Base-by-base conservation (phyloP, 805 yeast genomes). In the Scheffersomyces spartinae region DNA sequence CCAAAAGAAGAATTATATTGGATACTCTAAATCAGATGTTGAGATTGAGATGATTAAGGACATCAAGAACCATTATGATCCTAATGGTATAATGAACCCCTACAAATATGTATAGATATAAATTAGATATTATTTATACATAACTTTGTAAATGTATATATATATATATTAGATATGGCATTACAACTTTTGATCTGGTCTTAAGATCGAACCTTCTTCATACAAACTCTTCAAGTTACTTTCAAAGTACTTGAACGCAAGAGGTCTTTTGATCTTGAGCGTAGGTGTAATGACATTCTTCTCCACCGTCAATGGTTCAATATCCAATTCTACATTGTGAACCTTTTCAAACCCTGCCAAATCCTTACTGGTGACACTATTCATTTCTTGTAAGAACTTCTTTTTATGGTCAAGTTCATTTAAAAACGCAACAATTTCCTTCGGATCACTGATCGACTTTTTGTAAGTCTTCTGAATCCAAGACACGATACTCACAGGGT, bases 61-160 rank as follows among this genome's bases (percentile, higher is more conserved):
- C 20, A 54, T 91, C 40, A 91, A 88, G 58, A 40, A 61, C n/a
- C 73, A 70, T 38, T 86, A 72, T 45, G 98, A 91, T 61, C 96
- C 96, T 36, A 79, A 83, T 28, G 80, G 76, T 13, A 91, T 91
- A 43, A 53, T 91, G 67, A 91, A 91, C 50, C 98, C 98, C 14
- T 91, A 88, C 62, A 88, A 88, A 52, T 91, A 86, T 47, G 62
- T 85, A 24, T 79, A 58, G 31, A 9, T 13, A 15, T 19, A 25
- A 16, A 18, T 18, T n/a, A 4, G 19, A 9, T n/a, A 11, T 10
- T 10, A 19, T 20, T 4, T 20, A 9, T 19, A 9, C n/a, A 18
- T n/a, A n/a, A n/a, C n/a, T n/a, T n/a, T n/a, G n/a, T n/a, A n/a
- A n/a, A n/a, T n/a, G n/a, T n/a, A n/a, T n/a, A n/a, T n/a, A n/a